Evolutionary conservation across 1,284 basidiomycete genomes (phyloP).

Genomic region (Irpex sp.): DNA sequence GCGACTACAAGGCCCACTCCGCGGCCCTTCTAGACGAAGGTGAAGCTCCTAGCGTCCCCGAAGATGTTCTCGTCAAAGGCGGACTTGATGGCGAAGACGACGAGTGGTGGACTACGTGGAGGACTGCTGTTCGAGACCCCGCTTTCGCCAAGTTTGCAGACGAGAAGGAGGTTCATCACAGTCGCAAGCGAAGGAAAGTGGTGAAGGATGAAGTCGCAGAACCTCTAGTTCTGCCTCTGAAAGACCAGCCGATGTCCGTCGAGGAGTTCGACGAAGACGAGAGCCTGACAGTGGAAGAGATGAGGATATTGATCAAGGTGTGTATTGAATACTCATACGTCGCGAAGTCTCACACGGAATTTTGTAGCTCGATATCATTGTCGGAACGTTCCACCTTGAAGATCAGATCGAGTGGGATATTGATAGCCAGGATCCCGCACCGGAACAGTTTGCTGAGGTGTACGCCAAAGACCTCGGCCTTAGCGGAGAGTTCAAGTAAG

Average conservation of each 20-base stretch:
- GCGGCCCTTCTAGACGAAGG: conserved; percentile 34
- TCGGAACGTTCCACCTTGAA: conserved; percentile 89
- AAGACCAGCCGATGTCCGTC: conserved; percentile 22
- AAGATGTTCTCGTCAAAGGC: conserved; percentile 38
- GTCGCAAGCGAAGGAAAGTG: conserved; percentile 34
- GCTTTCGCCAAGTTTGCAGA: conserved; percentile 26
- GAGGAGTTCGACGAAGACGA: conserved; percentile 47
- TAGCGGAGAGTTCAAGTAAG: conserved; percentile 88
- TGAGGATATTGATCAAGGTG: conserved; percentile 90
- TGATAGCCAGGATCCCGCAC: conserved; percentile 72
- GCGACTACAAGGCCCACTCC: conserved; percentile 72
- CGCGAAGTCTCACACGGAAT: not conserved
- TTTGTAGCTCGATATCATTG: conserved; percentile 87
- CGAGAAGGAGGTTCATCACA: conserved; percentile 21
- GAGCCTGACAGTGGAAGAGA: conserved; percentile 67
- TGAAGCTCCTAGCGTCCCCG: conserved; percentile 23
- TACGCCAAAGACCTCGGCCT: conserved; percentile 90
- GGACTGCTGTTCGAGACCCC: conserved; percentile 44
- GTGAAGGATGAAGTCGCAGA: conserved; percentile 25
- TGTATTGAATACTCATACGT: not conserved
- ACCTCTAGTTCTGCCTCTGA: conserved; percentile 3
- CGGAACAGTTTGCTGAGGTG: conserved; percentile 90
- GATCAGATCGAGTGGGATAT: conserved; percentile 99
- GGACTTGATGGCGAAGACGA: conserved; percentile 47
- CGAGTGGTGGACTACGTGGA: conserved; percentile 73